Conservation (phyloP, 1,284 basidiomycete species). For the Pseudomicrostroma phylloplanum region DNA sequence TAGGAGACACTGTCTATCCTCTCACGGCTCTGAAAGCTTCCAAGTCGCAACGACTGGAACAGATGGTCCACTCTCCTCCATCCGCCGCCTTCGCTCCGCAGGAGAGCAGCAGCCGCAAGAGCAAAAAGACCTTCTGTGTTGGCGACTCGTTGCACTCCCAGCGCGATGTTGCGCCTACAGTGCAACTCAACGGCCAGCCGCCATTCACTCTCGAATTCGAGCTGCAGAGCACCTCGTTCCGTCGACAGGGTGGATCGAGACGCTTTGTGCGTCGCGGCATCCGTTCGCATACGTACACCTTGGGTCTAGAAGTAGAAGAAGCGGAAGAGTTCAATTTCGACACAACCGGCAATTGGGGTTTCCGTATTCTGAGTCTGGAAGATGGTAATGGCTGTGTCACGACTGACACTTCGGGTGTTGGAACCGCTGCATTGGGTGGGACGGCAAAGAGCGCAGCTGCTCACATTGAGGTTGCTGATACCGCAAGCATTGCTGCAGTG, state of each 20-base stretch:
- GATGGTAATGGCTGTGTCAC: constrained; percentile 40
- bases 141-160: constrained; percentile 28
- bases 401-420: constrained; percentile 8
- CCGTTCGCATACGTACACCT: constrained; percentile 56
- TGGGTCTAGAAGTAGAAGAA: constrained; percentile 48
- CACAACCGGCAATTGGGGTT: constrained; percentile 63
- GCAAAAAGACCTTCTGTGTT: constrained; percentile 61
- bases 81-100: constrained; percentile 18
- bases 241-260: neutral
- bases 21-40: constrained; percentile 54
- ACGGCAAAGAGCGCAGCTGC: neutral
- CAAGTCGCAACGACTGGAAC: constrained; percentile 47
- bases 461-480: constrained; percentile 75
- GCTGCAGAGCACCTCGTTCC: constrained; percentile 51
- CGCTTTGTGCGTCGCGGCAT: constrained; percentile 58
- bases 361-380: constrained; percentile 43
- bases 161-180: constrained; percentile 44
- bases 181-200: constrained; percentile 63
- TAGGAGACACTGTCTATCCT: constrained; percentile 71
- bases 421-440: neutral
- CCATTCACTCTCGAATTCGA: constrained; percentile 77
- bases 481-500: constrained; percentile 80
- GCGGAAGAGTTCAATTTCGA: constrained; percentile 69
- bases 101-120: constrained; percentile 7
- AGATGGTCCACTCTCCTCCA: constrained; percentile 36